Percentiles rank a stretch among this genome's conserved stretches.
Conservation (phyloP, 768 basidiomycete species). For the Pleurotus djamor region DNA sequence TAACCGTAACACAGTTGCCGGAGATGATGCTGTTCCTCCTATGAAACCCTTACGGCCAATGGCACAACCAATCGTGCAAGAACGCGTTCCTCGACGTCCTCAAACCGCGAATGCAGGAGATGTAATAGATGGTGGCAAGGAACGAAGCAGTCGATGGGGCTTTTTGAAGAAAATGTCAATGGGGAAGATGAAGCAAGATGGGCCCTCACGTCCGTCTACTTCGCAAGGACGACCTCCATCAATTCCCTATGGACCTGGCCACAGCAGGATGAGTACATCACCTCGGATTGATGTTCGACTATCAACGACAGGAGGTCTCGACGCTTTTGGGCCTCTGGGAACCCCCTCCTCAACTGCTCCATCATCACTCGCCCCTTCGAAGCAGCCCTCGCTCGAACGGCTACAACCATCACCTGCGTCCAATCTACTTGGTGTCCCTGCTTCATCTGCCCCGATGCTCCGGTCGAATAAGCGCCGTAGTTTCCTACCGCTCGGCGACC, state of each 20-base stretch:
- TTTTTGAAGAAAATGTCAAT: constrained; percentile 99
- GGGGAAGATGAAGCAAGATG: constrained; percentile 82
- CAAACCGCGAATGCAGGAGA: background rate
- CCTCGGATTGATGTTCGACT: constrained; percentile 72
- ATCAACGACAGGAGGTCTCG: constrained; percentile 66
- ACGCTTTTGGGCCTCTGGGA: constrained; percentile 38
- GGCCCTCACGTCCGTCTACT: constrained; percentile 41
- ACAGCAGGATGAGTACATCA: constrained; percentile 31
- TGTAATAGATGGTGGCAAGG: constrained; percentile 39
- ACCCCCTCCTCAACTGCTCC: constrained; percentile 20
- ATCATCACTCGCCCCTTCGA: background rate
- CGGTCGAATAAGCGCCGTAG: constrained; percentile 75
- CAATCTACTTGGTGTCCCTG: constrained; percentile 36
- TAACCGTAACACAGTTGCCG: constrained; percentile 3
- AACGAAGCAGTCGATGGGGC: constrained; percentile 84
- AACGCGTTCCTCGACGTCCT: background rate
- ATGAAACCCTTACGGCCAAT: constrained; percentile 11
- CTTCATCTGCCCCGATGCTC: constrained; percentile 33
- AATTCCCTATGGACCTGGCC: constrained; percentile 28
- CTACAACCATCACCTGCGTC: constrained; percentile 20
- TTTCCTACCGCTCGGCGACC: constrained; percentile 83
- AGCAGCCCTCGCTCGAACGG: constrained; percentile 19
- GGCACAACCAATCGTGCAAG: constrained; percentile 9
- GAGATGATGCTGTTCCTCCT: constrained; percentile 8
- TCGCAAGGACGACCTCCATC: constrained; percentile 18